phyloP scores from a whole-genome alignment of 768 basidiomycete genomes.

The Boletus rubescentipes region DNA sequence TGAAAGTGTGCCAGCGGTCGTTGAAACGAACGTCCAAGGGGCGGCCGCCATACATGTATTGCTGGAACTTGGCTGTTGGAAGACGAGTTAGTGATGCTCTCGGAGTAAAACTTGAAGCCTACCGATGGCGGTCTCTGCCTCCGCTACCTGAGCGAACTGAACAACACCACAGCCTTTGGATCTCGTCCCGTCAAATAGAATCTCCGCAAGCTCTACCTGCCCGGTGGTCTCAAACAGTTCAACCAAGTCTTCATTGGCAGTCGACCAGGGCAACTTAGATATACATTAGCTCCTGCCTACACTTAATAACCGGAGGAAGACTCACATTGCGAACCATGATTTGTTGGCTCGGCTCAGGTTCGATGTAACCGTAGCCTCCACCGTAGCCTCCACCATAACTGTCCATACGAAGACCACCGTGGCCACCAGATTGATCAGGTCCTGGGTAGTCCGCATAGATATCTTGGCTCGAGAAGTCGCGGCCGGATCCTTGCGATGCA shows the following conservation, averaged over 20 bases:
- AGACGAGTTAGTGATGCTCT: neutral
- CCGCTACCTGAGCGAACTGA: constrained; percentile 82
- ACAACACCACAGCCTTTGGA: constrained; percentile 96
- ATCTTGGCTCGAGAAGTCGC: constrained; percentile 85
- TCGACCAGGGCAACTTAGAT: constrained; percentile 92
- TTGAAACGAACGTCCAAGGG: constrained; percentile 93
- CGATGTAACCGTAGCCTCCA: constrained; percentile 41
- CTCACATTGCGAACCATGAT: constrained; percentile 98
- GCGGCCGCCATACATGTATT: constrained; percentile 92
- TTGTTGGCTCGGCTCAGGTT: constrained; percentile 89
- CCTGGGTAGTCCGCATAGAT: constrained; percentile 92
- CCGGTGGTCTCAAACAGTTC: constrained; percentile 98
- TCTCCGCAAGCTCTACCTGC: constrained; percentile 91
- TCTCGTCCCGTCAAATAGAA: constrained; percentile 87
- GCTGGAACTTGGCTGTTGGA: constrained; percentile 81
- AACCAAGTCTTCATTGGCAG: constrained; percentile 96
- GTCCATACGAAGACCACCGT: constrained; percentile 38
- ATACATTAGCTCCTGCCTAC: neutral
- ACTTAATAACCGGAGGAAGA: constrained; percentile 18
- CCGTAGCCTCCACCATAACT: constrained; percentile 40
- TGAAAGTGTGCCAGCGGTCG: constrained; percentile 93
- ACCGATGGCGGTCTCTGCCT: constrained; percentile 96
- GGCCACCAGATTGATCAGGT: constrained; percentile 61
- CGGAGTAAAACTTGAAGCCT: constrained; percentile 17
- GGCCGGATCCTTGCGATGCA: constrained; percentile 46